Percentiles rank a stretch among this genome's conserved stretches.
Conservation (phyloP, 768 basidiomycete genomes). For the Kwoniella sp. region DNA sequence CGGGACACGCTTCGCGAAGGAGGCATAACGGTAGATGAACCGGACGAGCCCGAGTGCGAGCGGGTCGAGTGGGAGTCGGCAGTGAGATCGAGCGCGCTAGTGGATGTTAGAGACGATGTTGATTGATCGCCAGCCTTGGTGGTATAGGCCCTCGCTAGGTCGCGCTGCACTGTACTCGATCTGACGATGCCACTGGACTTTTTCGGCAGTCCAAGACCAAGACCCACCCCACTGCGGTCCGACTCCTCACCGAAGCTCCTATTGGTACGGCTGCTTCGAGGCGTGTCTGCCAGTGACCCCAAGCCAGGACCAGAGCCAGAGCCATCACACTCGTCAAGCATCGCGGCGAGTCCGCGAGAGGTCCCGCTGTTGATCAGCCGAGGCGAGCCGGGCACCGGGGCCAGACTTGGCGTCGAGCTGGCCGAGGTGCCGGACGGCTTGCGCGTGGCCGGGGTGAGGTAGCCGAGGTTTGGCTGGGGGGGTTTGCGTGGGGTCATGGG, state of each 20-base stretch:
- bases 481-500: conserved; percentile 38
- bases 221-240: conserved; percentile 7
- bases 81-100: conserved; percentile 13
- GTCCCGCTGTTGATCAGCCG: conserved; percentile 3
- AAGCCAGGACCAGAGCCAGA: background rate
- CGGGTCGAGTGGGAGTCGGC: conserved; percentile 7
- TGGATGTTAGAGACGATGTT: background rate
- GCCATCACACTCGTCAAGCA: conserved; percentile 15
- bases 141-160: too few relatives aligned
- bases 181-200: conserved; percentile 6
- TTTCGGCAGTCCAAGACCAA: conserved; percentile 24
- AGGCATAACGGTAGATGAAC: conserved; percentile 18
- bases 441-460: conserved; percentile 31
- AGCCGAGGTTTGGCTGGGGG: conserved; percentile 35
- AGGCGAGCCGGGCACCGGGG: conserved; percentile 33
- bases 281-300: background rate
- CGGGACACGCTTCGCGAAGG: conserved; percentile 10
- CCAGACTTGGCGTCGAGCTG: conserved; percentile 23
- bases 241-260: background rate
- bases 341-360: conserved; percentile 5
- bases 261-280: background rate
- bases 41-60: conserved; percentile 21
- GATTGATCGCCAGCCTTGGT: background rate
- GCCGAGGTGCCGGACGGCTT: conserved; percentile 18
- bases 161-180: conserved; percentile 1